Conservation (phyloP, 257 asterid species). For the Rubia yunnanensis region DNA sequence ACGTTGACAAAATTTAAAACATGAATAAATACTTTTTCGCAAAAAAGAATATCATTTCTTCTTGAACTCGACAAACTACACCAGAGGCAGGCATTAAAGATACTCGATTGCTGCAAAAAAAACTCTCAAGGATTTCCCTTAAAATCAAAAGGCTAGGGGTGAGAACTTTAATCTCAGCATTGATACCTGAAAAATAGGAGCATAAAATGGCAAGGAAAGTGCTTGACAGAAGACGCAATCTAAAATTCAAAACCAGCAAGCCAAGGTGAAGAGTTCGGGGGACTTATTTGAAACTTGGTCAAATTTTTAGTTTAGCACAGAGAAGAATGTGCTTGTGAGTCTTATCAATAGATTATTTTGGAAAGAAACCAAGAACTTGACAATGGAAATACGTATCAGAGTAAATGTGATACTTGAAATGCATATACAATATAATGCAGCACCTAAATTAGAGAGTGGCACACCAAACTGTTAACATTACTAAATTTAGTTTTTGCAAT, state of each 20-base stretch:
- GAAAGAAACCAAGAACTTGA: not conserved
- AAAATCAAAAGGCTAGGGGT: not conserved
- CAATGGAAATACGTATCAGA: not conserved
- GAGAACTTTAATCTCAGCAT: not conserved
- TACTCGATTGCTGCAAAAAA: not conserved
- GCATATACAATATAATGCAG: not conserved
- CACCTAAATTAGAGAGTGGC: not conserved
- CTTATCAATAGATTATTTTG: not conserved
- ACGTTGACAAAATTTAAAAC: not conserved
- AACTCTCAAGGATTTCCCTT: not conserved
- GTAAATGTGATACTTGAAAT: not conserved
- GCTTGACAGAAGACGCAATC: not conserved
- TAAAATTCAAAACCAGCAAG: not conserved
- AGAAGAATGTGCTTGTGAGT: not conserved
- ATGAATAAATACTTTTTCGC: not conserved
- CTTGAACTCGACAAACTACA: not conserved
- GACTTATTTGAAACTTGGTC: not conserved
- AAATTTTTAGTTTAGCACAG: not conserved
- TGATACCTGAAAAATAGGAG: not conserved
- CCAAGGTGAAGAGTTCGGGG: not conserved
- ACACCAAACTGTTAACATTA: not conserved
- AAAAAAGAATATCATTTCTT: not conserved
- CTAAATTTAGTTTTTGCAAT: not conserved
- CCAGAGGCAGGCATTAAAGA: not conserved
- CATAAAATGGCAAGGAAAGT: not conserved